Percentiles rank a stretch among this genome's conserved stretches.
Conservation (phyloP, 2,329 filamentous ascomycete genomes). For the Aspergillus hortae region DNA sequence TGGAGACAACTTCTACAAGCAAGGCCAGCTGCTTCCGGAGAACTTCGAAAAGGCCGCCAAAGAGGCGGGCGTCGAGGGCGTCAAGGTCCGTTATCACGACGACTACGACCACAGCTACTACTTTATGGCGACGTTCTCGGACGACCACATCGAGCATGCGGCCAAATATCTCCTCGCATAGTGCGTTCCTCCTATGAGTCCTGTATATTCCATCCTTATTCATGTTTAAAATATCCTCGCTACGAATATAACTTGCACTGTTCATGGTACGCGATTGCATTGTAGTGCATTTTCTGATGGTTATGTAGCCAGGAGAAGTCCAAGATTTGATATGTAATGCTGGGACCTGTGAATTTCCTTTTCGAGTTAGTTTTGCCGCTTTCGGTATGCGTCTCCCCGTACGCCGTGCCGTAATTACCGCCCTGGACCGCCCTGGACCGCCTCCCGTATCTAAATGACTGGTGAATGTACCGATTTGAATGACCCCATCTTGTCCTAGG, state of each 20-base stretch:
- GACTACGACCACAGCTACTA: constrained; percentile 98
- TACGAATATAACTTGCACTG: neutral
- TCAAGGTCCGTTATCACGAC: constrained; percentile 78
- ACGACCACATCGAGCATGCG: constrained; percentile 87
- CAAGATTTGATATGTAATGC: neutral
- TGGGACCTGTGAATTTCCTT: too few species aligned
- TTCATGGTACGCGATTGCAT: neutral
- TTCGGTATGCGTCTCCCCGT: too few species aligned
- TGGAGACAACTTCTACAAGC: constrained; percentile 94
- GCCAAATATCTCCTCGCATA: constrained; percentile 74
- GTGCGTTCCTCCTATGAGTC: constrained; percentile 32
- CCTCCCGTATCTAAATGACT: too few species aligned
- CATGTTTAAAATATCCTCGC: neutral
- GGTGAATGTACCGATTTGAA: too few species aligned
- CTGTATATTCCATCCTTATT: neutral
- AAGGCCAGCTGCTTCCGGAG: constrained; percentile 87
- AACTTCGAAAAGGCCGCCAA: constrained; percentile 80
- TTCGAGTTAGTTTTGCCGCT: too few species aligned
- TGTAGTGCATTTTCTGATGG: neutral
- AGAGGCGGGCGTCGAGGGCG: constrained; percentile 66
- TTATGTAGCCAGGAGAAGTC: neutral
- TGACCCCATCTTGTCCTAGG: too few species aligned
- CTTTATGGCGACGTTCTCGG: constrained; percentile 86
- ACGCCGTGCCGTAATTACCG: too few species aligned
- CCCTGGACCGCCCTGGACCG: too few species aligned